These are phyloP conservation scores for Acer yangbiense DNA, from an alignment of 345 rosid species.

Conservation along the genomic window DNA sequence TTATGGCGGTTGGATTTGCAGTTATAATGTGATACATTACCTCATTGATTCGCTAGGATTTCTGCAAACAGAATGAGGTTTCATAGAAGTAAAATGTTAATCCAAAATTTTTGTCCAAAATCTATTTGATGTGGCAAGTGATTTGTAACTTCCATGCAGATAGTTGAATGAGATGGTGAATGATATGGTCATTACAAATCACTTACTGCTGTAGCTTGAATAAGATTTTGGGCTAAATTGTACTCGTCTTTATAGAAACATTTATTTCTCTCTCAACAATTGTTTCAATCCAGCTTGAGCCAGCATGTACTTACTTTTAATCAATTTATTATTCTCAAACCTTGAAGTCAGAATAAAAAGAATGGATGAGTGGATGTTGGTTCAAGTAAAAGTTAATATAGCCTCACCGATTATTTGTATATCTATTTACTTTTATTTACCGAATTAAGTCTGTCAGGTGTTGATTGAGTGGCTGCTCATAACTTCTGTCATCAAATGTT, in stretches of 20 bases:
- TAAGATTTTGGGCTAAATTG: background rate
- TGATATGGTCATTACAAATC: background rate
- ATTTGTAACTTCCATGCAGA: background rate
- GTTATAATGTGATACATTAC: background rate
- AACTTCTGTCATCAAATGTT: constrained; percentile 6
- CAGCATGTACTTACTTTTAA: background rate
- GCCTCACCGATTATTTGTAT: background rate
- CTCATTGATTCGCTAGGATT: background rate
- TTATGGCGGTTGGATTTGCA: background rate
- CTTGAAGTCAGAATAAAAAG: background rate
- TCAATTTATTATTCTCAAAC: background rate
- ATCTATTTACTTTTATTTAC: background rate
- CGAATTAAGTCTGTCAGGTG: background rate
- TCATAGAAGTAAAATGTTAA: background rate
- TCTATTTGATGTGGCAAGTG: background rate
- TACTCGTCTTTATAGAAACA: background rate
- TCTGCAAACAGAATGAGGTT: background rate
- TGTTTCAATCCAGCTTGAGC: background rate
- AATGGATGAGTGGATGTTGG: background rate
- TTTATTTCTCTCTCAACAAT: background rate
- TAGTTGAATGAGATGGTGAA: background rate
- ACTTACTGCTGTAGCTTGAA: too few species aligned
- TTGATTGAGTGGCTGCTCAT: background rate
- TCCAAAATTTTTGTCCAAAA: background rate
- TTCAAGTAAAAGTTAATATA: background rate